Conservation (phyloP, 1,284 basidiomycete genomes). For the Fomitopsis schrenkii region DNA sequence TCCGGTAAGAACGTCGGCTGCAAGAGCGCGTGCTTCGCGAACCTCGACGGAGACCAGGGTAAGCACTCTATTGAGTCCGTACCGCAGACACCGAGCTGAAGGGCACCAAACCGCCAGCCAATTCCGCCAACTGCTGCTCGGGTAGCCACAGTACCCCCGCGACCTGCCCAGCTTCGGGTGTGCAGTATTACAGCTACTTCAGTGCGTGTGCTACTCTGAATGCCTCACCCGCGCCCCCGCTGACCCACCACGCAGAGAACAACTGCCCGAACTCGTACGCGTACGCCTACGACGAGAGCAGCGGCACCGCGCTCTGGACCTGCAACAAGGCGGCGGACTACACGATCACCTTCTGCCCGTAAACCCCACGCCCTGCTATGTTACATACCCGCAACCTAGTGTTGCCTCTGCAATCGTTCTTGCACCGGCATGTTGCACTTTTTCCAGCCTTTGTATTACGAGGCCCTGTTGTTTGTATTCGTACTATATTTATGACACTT, state of each 20-base stretch:
- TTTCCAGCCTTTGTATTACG: too few relatives aligned
- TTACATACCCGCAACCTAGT: too few relatives aligned
- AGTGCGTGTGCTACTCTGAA: constrained; percentile 27
- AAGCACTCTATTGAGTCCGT: constrained; percentile 5
- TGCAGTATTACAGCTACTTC: constrained; percentile 52
- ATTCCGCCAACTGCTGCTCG: constrained; percentile 55
- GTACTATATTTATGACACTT: too few relatives aligned
- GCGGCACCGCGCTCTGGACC: constrained; percentile 43
- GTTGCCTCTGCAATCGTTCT: too few relatives aligned
- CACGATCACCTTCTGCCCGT: constrained; percentile 47
- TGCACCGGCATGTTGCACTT: too few relatives aligned
- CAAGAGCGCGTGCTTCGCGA: constrained; percentile 54
- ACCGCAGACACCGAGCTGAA: background rate
- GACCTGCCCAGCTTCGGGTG: constrained; percentile 50
- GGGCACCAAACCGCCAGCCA: constrained; percentile 22
- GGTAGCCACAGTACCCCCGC: constrained; percentile 44
- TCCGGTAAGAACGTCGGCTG: constrained; percentile 52
- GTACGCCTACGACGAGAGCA: constrained; percentile 49
- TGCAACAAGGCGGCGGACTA: constrained; percentile 40
- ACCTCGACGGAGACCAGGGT: constrained; percentile 42
- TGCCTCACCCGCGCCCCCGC: background rate
- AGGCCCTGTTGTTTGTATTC: too few relatives aligned
- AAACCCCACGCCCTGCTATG: too few relatives aligned
- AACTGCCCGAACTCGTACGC: constrained; percentile 44
- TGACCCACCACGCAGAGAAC: constrained; percentile 27